Base-by-base conservation (phyloP, 2,329 filamentous ascomycete genomes). In the Colletotrichum sp. region DNA sequence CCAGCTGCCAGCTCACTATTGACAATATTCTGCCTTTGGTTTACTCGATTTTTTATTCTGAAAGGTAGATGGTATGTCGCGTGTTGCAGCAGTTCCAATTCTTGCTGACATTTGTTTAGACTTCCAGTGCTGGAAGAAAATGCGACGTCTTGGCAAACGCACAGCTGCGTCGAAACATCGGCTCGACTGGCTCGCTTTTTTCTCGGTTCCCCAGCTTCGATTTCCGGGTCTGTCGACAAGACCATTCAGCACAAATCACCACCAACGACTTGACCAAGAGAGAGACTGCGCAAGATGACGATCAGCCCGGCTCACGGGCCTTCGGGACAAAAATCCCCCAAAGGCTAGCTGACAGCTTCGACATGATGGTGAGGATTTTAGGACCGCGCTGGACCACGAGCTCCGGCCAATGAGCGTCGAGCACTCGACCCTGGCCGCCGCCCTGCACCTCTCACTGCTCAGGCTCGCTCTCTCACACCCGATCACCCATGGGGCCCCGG, bases 111-210 rank as follows among this genome's bases (percentile, higher is more conserved):
- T 30, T 15, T 24, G 26, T 39, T 52, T 39, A 75, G 36, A 26
- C 60, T 72, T 67, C 52, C 49, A 36, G 34, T 18, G 18, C 13
- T 66, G 26, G 21, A 39, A 60, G 59, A 64, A 28, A 63, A 72
- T 72, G 72, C 63, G 63, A 75, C 57, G 63, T 67, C 73, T 72
- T 75, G 73, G 73, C 69, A 67, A 30, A 62, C n/a, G 60, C 69
- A 18, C 28, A 18, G 28, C 26, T 62, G 28, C 36, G 30, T 30
- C 59, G 32, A 62, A 32, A 34, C 28, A 63, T 30, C 59, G 28
- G 32, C n/a, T 63, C 59, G 28, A 62, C 59, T 62, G 57, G n/a
- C 68, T 66, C 21, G n/a, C 62, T 30, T 70, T 12, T 39, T 34
- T 39, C 15, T 21, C n/a, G 30, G 21, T 39, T 36, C 62, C 59